Evolutionary conservation across 257 asterid species (phyloP), one percentile per base, ranked within the genome.

Genomic region (Nicotiana undulata): DNA sequence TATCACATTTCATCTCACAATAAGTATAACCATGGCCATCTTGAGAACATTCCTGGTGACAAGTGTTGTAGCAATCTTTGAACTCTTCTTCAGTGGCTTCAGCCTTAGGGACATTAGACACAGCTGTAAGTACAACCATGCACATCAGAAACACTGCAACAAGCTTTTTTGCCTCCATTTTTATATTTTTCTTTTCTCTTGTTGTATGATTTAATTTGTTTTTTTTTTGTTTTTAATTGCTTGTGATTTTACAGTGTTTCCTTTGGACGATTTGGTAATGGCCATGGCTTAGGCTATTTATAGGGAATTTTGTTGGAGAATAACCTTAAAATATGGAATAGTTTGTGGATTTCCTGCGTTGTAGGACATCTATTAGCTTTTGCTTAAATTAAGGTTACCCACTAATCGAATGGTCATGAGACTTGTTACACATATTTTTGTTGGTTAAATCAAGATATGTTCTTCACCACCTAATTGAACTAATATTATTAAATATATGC

Each of bases 1-100:
- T 15, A 49, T 81, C 80, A 22, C 84, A 84, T 20, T 81, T 81
- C 82, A 81, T 66, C 82, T 81, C 87, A 55, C 87, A 81, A 46
- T 66, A 76, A 32, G 84, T 81, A 31, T 66, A 84, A 20, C 82
- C 82, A 4, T 77, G 65, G 60, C 82, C 84, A 0, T 53, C 9
- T 0, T 76, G 12, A 4, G 63, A 58, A 63, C 82, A 84, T 28
- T 51, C 64, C 49, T 67, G 31, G 56, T 65, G 67, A 78, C 87
- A 81, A 12, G 79, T 9, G 49, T 77, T 12, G 80, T 76, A 84
- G 82, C 87, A 84, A 6, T 55, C 51, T 44, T 60, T 77, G 49
- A 24, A 81, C 17, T 64, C 63, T 4, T 58, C 53, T 37, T 31
- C 61, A 10, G 40, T 37, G 10, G 80, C 84, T 49, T 58, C 85